Percentiles rank a stretch among this genome's conserved stretches.
phyloP scores from a whole-genome alignment of 176 grass and related monocot species.

The Juncus inflexus region DNA sequence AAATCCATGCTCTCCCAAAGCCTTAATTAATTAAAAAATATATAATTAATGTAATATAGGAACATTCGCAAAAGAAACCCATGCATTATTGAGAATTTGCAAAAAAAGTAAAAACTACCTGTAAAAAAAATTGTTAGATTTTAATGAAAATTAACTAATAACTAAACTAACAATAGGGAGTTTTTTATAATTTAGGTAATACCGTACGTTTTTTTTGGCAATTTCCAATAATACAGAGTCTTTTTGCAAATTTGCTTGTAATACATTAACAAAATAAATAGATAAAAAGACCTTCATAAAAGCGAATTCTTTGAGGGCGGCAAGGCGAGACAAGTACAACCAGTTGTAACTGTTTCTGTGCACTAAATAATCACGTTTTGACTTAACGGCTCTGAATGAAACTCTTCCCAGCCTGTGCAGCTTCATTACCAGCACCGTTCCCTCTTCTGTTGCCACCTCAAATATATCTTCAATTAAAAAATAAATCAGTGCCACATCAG shows the following conservation, averaged over 20 bases:
- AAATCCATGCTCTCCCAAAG: conserved; percentile 82
- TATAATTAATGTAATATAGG: background rate
- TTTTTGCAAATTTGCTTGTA: no score
- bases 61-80: conserved; percentile 2
- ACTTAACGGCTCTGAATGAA: conserved; percentile 92
- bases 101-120: background rate
- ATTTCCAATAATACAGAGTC: no score
- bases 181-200: background rate
- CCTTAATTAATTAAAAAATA: conserved; percentile 34
- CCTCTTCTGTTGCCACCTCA: conserved; percentile 85
- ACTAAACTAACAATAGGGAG: background rate
- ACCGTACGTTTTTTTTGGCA: no score
- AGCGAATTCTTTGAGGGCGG: conserved; percentile 83
- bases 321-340: conserved; percentile 79
- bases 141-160: conserved; percentile 1
- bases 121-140: background rate
- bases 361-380: conserved; percentile 88
- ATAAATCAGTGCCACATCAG: background rate
- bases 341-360: conserved; percentile 82
- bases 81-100: background rate
- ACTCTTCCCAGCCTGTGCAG: conserved; percentile 90
- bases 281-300: conserved; percentile 71
- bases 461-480: conserved; percentile 54
- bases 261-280: background rate
- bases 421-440: conserved; percentile 82